Conservation (phyloP, 2,329 filamentous ascomycete genomes). For the Sphaerulina musiva region DNA sequence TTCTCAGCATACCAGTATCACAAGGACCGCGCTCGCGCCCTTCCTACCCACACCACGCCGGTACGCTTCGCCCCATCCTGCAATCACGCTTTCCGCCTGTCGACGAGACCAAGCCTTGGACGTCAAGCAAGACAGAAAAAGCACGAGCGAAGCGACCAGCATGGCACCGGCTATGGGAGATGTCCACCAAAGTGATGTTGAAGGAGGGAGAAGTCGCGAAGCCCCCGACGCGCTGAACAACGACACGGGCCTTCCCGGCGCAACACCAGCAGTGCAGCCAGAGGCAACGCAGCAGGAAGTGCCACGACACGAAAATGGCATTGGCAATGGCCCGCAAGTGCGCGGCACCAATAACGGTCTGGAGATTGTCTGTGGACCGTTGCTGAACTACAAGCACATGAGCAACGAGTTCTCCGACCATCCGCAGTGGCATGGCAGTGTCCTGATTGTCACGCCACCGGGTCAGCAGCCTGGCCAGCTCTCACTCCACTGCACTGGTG, state of each 20-base stretch:
- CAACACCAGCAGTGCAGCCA: conserved; percentile 4
- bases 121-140: too few relatives aligned
- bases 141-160: background rate
- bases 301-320: conserved; percentile 27
- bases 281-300: conserved; percentile 13
- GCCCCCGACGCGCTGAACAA: conserved; percentile 12
- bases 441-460: conserved; percentile 72
- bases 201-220: conserved; percentile 5
- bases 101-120: too few relatives aligned
- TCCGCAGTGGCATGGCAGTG: conserved; percentile 72
- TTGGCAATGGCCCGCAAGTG: conserved; percentile 41
- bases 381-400: conserved; percentile 73
- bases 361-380: conserved; percentile 63
- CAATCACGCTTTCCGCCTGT: too few relatives aligned
- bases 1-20: too few relatives aligned
- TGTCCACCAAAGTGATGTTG: conserved; percentile 3
- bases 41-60: too few relatives aligned
- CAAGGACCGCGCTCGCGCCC: too few relatives aligned
- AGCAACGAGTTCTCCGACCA: conserved; percentile 45
- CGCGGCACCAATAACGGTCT: conserved; percentile 36
- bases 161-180: conserved; percentile 4
- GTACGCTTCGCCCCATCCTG: too few relatives aligned
- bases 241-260: conserved; percentile 11
- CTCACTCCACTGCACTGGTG: conserved; percentile 49
- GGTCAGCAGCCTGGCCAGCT: conserved; percentile 59